A percentile compares a stretch with the other conserved stretches of the same genome.
These are phyloP conservation scores for Stereocaulon alpinum DNA, from an alignment of 495 filamentous ascomycete species.

Conservation along the genomic window DNA sequence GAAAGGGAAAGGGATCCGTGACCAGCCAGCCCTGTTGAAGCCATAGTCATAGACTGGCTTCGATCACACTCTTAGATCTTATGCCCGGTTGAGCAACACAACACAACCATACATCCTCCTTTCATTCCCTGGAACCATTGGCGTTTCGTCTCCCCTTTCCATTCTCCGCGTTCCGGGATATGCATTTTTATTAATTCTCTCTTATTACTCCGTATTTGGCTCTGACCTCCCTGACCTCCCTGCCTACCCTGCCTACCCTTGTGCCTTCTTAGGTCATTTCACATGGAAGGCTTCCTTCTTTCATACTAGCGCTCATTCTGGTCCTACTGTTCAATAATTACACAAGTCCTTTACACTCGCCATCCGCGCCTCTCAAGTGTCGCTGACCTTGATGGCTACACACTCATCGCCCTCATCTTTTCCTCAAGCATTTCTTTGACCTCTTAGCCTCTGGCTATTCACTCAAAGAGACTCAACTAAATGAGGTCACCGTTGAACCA, in stretches of 20 bases:
- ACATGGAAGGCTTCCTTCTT: constrained; percentile 14
- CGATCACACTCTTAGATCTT: constrained; percentile 6
- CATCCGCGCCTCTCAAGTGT: constrained; percentile 6
- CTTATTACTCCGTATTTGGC: constrained; percentile 12
- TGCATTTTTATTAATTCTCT: constrained; percentile 18
- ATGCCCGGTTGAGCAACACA: constrained; percentile 13
- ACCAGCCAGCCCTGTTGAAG: constrained; percentile 11
- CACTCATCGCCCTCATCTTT: background rate
- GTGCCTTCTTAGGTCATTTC: background rate
- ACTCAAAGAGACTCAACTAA: background rate
- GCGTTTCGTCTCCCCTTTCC: constrained; percentile 14
- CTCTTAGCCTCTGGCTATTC: constrained; percentile 1
- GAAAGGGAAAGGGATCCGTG: constrained; percentile 1
- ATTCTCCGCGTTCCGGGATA: constrained; percentile 18
- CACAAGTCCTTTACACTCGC: background rate
- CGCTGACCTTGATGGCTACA: constrained; percentile 12
- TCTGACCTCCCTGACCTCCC: constrained; percentile 2
- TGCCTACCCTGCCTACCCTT: constrained; percentile 5
- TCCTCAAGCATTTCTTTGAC: constrained; percentile 5
- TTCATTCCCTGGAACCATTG: constrained; percentile 17
- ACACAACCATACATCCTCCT: constrained; percentile 15
- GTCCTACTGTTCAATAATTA: constrained; percentile 5
- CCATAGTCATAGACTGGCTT: constrained; percentile 7
- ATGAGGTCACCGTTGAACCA: background rate
- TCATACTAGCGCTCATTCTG: constrained; percentile 23